Base-by-base conservation (phyloP, 176 grass and related monocot genomes). In the Pharus latifolius region DNA sequence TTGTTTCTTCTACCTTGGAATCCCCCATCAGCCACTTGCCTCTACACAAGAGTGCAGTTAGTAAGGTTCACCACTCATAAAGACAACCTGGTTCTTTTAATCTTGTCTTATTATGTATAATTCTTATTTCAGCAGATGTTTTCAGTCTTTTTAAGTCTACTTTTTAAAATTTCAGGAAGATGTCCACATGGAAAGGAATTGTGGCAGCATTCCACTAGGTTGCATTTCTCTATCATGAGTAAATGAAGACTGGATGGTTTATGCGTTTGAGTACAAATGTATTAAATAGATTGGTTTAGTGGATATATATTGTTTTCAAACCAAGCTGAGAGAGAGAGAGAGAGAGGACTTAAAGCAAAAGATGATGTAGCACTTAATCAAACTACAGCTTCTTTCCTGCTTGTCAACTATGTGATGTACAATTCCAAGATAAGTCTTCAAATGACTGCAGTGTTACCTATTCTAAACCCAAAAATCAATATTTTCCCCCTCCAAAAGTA, bases 1-100 rank as follows among this genome's bases (percentile, higher is more conserved):
- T 93, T 98, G 71, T 98, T 98, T 37, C 57, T 60, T 83, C 95
- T 83, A 20, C 95, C 95, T 63, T 98, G 95, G 60, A 98, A 93
- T 27, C 90, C 95, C 28, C 90, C 90, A 47, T 94, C 67, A 16
- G 19, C 50, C 0, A 50, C 82, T 91, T 91, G 95, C 40, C 87
- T 98, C 95, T 94, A 33, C 30, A 60, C 8, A 20, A 35, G 5
- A 26, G 17, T 50, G 69, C 15, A 61, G 29, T 74, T 43, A 37
- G 47, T 71, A 60, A 44, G 41, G 35, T 23, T 74, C 20, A 37
- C 19, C 44, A 59, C 26, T 24, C 2, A 17, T 41, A 60, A 35
- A 28, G 38, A 28, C 0, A 15, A 34, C 23, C 20, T 0, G 17
- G 12, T 60, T 35, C 1, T 35, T 49, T 60, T 48, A 33, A 31